Evolutionary conservation across 768 basidiomycete genomes (phyloP).

Genomic region (Pleurotus cornucopiae): DNA sequence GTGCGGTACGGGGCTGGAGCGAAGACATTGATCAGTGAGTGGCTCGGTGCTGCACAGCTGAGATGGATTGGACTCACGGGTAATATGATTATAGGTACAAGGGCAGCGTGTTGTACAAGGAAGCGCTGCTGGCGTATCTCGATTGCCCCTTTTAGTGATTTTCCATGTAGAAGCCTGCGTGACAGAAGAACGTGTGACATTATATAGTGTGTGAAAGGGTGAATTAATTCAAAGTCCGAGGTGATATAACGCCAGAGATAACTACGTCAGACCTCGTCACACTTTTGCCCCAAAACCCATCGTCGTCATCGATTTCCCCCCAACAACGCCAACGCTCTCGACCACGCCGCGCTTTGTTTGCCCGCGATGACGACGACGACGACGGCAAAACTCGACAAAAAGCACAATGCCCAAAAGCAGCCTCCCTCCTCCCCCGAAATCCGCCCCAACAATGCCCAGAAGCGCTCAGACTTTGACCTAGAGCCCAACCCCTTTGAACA

Average conservation of each 20-base stretch:
- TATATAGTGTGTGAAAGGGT: not conserved
- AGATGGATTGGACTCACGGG: not conserved
- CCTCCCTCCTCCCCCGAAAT: conserved; percentile 28
- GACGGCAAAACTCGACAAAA: too few species aligned
- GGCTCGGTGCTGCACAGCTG: not conserved
- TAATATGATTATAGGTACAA: conserved; percentile 3
- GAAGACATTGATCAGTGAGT: conserved; percentile 47
- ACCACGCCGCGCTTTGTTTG: conserved; percentile 16
- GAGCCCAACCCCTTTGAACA: conserved; percentile 96
- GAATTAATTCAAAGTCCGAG: conserved; percentile 4
- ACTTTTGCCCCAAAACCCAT: conserved; percentile 12
- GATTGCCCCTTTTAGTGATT: not conserved
- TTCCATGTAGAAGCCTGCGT: not conserved
- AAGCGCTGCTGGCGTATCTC: conserved; percentile 2
- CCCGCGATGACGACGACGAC: too few species aligned
- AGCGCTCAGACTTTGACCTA: conserved; percentile 51
- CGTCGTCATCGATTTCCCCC: conserved; percentile 29
- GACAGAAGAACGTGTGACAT: not conserved
- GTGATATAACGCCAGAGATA: conserved; percentile 1
- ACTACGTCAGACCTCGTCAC: conserved; percentile 8
- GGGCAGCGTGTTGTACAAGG: conserved; percentile 6
- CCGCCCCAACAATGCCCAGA: conserved; percentile 18
- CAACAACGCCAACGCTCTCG: conserved; percentile 28
- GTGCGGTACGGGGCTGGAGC: conserved; percentile 63
- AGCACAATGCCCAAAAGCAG: not conserved